phyloP scores from a whole-genome alignment of 768 basidiomycete genomes.

The Cyclocybe cylindracea region DNA sequence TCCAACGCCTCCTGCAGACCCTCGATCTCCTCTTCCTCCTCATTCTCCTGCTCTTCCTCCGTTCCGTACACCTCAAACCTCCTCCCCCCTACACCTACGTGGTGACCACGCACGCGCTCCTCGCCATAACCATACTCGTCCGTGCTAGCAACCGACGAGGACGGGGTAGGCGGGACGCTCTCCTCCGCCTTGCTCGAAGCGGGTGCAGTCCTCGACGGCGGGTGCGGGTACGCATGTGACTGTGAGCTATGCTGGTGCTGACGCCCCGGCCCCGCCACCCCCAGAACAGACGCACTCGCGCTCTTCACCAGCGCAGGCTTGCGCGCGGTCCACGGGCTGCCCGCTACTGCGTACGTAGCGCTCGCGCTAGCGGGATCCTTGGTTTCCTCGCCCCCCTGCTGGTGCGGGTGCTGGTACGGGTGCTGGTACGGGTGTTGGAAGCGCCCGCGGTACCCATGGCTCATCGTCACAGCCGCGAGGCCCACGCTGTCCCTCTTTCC shows the following conservation, averaged over 20 bases:
- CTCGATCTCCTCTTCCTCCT: slow-evolving; percentile 8
- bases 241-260: slow-evolving; percentile 2
- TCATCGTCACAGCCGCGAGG: too few species aligned
- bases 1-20: slow-evolving; percentile 1
- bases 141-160: slow-evolving; percentile 5
- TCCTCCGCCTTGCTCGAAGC: not conserved
- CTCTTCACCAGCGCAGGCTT: slow-evolving; percentile 11
- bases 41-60: slow-evolving; percentile 2
- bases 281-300: slow-evolving; percentile 12
- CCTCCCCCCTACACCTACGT: not conserved
- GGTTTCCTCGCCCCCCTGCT: too few species aligned
- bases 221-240: too few species aligned
- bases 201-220: too few species aligned
- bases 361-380: not conserved
- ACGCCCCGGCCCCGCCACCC: slow-evolving; percentile 1
- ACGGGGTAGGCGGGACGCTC: slow-evolving; percentile 11
- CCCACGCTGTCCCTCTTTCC: too few species aligned
- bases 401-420: too few species aligned
- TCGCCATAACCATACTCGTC: slow-evolving; percentile 13
- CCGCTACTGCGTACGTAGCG: not conserved
- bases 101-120: too few species aligned
- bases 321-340: not conserved
- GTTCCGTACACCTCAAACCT: slow-evolving; percentile 1
- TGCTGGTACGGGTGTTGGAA: too few species aligned
- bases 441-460: too few species aligned